Evolutionary conservation across 331 rosid genomes (phyloP).

Genomic region (Quercus phellos): DNA sequence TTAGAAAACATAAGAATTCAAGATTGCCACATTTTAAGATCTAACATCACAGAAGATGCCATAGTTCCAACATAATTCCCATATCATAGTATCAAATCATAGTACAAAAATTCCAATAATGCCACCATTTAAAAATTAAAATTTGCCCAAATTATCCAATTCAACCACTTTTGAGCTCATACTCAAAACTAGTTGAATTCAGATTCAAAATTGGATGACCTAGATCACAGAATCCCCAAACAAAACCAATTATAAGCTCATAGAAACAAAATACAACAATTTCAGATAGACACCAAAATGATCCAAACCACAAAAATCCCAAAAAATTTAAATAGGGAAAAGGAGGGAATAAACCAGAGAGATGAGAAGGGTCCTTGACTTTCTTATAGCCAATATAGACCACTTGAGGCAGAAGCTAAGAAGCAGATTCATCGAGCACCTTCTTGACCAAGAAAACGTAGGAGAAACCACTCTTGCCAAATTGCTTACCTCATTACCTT

Average conservation of each 20-base stretch:
- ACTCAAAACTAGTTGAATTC: not conserved
- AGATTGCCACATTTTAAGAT: not conserved
- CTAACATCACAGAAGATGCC: not conserved
- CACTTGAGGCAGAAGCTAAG: slow-evolving; percentile 14
- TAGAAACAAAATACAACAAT: not conserved
- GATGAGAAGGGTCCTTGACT: slow-evolving; percentile 62
- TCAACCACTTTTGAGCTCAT: not conserved
- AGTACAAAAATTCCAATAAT: not conserved
- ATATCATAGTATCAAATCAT: not conserved
- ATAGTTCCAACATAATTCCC: not conserved
- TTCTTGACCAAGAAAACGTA: slow-evolving; percentile 80
- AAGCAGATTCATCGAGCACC: slow-evolving; percentile 42
- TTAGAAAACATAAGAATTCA: not conserved
- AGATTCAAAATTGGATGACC: not conserved
- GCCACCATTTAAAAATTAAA: slow-evolving; percentile 11
- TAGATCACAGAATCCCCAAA: slow-evolving; percentile 11
- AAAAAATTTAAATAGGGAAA: not conserved
- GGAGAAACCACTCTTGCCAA: slow-evolving; percentile 92
- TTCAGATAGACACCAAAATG: not conserved
- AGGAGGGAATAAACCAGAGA: slow-evolving; percentile 53
- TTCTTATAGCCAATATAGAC: slow-evolving; percentile 54
- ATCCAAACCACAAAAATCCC: slow-evolving; percentile 4
- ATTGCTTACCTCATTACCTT: slow-evolving; percentile 59
- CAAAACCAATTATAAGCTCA: not conserved
- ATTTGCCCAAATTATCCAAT: not conserved